Base-by-base conservation (phyloP, 352 stramenopile genomes). In the Aphanomyces stellatus region DNA sequence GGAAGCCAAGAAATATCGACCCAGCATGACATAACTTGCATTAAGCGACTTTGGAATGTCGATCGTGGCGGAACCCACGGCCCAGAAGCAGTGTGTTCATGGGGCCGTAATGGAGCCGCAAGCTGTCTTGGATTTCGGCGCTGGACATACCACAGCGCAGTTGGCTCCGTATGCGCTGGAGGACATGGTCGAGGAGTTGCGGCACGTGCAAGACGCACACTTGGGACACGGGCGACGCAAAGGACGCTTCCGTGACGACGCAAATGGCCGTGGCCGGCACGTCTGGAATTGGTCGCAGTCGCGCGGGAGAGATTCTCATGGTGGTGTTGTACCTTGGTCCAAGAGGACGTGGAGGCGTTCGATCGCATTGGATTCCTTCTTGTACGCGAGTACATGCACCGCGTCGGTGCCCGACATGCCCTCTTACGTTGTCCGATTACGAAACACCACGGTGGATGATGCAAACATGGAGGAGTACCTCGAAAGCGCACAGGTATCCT, bases 1-100 rank as follows among this genome's bases (percentile, higher is more conserved):
- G 2, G 84, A 95, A 56, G 86, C 86, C 37, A 95, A 95, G 68
- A 93, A 92, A 68, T 95, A 95, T 62, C 75, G 84, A 42, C 85
- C 84, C 4, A 82, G 74, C 28, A 95, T 93, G 81, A 95, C 78
- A 3, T 79, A 74, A 57, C 4, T 6, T 19, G 24, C 10, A n/a
- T 22, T 13, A 27, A 41, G 10, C 30, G 22, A n/a, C 51, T n/a
- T 25, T 19, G 10, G 55, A 64, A 28, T 64, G 30, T 11, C 30
- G n/a, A 24, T 64, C 55, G 7, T 27, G 55, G 28, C 55, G 55
- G 27, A 64, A 64, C 11, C 33, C 33, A 15, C 28, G 3, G 25
- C 10, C 35, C 8, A n/a, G n/a, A n/a, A 10, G 11, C 19, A 64
- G 33, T 25, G 55, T n/a, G 25, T 64, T 64, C 33, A 64, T 3